These are phyloP conservation scores for Diaporthe australafricana DNA, from an alignment of 2,329 filamentous ascomycete genomes.

Conservation along the genomic window DNA sequence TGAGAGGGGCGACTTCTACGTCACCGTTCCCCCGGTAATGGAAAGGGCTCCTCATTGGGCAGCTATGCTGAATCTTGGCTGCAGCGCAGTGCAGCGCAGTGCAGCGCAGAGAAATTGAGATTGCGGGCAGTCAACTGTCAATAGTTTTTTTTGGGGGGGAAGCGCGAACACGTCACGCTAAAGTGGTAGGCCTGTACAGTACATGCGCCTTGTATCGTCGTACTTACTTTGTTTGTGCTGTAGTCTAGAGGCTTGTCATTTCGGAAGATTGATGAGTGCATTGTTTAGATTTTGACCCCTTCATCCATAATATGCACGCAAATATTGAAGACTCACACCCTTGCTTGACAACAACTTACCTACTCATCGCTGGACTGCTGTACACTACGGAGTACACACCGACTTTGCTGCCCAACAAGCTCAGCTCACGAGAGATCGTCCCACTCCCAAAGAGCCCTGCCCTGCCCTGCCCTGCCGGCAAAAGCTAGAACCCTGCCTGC, in stretches of 20 bases:
- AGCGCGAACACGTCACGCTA: constrained; percentile 26
- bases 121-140: neutral
- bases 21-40: constrained; percentile 19
- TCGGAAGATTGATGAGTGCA: constrained; percentile 6
- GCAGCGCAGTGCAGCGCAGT: constrained; percentile 8
- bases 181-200: neutral
- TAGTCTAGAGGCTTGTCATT: neutral
- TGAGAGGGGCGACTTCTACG: neutral
- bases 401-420: constrained; percentile 14
- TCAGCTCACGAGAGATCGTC: constrained; percentile 1
- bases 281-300: constrained; percentile 6
- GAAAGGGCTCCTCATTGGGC: constrained; percentile 14
- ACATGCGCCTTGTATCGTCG: neutral
- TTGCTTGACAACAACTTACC: neutral
- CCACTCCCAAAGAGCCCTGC: neutral
- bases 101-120: neutral
- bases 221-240: neutral
- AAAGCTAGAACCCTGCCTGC: constrained; percentile 22
- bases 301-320: neutral
- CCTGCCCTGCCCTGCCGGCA: constrained; percentile 12
- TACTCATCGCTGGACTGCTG: neutral
- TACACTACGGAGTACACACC: neutral
- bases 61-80: constrained; percentile 6
- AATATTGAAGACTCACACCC: neutral
- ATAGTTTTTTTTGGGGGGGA: neutral